Percentiles rank a stretch among this genome's conserved stretches.
These are phyloP conservation scores for Bonia amplexicaulis DNA, from an alignment of 176 grass and related monocot species.

Conservation along the genomic window DNA sequence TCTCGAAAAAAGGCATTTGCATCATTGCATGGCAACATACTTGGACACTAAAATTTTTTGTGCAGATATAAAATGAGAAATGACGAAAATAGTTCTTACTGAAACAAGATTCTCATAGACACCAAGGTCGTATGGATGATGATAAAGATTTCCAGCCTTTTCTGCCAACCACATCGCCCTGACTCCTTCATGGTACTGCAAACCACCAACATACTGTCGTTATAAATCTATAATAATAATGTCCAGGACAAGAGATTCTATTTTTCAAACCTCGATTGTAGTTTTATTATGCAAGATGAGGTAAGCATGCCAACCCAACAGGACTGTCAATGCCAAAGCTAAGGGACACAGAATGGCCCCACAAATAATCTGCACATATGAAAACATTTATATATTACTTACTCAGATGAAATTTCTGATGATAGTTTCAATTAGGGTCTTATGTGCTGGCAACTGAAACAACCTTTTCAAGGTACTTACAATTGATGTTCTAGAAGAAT, in stretches of 20 bases:
- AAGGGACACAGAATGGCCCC: slow-evolving; percentile 66
- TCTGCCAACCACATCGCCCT: slow-evolving; percentile 87
- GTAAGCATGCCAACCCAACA: slow-evolving; percentile 90
- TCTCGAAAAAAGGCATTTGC: not conserved
- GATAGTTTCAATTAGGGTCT: not conserved
- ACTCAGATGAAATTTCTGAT: not conserved
- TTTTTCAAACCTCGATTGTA: slow-evolving; percentile 81
- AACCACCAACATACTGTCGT: slow-evolving; percentile 18
- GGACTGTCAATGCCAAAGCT: slow-evolving; percentile 50
- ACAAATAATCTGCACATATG: slow-evolving; percentile 65
- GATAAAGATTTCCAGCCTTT: slow-evolving; percentile 84
- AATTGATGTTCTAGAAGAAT: slow-evolving; percentile 81
- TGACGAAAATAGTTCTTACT: slow-evolving; percentile 37
- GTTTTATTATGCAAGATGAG: slow-evolving; percentile 99
- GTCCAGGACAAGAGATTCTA: not conserved
- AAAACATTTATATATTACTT: slow-evolving; percentile 23
- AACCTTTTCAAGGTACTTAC: slow-evolving; percentile 46
- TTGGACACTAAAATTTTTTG: not conserved
- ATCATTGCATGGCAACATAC: not conserved
- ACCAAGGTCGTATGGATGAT: slow-evolving; percentile 85
- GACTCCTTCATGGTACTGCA: slow-evolving; percentile 95
- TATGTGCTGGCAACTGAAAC: slow-evolving; percentile 14
- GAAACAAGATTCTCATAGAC: slow-evolving; percentile 82
- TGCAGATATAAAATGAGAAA: slow-evolving; percentile 5
- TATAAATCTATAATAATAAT: slow-evolving; percentile 3